A percentile compares a stretch with the other conserved stretches of the same genome.
Conservation (phyloP, 192 early-diverging fungal species). For the Coemansia sp. region DNA sequence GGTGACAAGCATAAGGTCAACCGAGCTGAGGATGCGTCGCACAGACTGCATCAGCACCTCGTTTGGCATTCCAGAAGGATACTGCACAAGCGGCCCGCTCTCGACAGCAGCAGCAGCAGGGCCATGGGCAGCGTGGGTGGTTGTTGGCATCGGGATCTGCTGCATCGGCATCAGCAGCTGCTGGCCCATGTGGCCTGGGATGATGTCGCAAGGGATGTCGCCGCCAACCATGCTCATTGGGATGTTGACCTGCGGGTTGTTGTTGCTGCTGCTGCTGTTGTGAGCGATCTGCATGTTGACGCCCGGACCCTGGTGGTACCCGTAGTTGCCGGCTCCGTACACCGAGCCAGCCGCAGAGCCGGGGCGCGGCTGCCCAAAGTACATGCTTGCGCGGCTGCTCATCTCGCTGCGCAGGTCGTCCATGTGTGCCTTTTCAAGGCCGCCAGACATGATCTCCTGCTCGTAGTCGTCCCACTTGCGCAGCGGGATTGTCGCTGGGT, state of each 20-base stretch:
- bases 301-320: slow-evolving; percentile 40
- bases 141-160: background rate
- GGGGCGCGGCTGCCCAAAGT: slow-evolving; percentile 50
- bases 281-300: slow-evolving; percentile 43
- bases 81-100: slow-evolving; percentile 15
- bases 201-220: slow-evolving; percentile 24
- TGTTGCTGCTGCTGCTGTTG: too few relatives aligned
- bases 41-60: slow-evolving; percentile 74
- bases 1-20: slow-evolving; percentile 97
- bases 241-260: slow-evolving; percentile 25
- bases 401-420: slow-evolving; percentile 55
- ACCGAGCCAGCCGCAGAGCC: slow-evolving; percentile 50
- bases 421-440: slow-evolving; percentile 29
- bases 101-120: background rate
- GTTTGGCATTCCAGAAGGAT: slow-evolving; percentile 59
- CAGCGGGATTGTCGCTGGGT: slow-evolving; percentile 72
- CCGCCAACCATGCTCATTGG: slow-evolving; percentile 43
- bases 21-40: slow-evolving; percentile 74
- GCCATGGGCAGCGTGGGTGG: background rate
- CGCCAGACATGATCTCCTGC: slow-evolving; percentile 56
- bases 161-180: background rate
- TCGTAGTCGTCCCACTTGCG: slow-evolving; percentile 87
- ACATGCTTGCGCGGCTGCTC: slow-evolving; percentile 57
- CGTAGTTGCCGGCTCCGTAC: slow-evolving; percentile 44
- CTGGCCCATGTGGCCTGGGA: slow-evolving; percentile 4